Percentiles rank a stretch among this genome's conserved stretches.
phyloP scores from a whole-genome alignment of 202 grass and related monocot species.

The Thinopyrum obtusiflorum region DNA sequence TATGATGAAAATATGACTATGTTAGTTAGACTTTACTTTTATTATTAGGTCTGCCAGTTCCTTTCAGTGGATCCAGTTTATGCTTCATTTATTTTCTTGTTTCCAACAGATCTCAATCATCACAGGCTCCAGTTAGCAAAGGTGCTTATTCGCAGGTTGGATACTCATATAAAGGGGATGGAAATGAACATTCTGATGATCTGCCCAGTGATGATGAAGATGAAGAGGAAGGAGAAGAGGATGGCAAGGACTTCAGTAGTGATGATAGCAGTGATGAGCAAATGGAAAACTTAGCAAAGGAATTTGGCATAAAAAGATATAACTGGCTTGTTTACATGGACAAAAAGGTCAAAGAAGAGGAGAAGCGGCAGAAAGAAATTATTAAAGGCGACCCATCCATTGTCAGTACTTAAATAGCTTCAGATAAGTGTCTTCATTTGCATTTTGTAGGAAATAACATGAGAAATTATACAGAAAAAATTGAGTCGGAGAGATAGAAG shows the following conservation, averaged over 20 bases:
- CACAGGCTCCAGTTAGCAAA: constrained; percentile 74
- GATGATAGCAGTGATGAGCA: constrained; percentile 92
- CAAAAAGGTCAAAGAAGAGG: constrained; percentile 94
- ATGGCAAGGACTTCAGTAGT: constrained; percentile 89
- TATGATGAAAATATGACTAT: neutral
- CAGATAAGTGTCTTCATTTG: constrained; percentile 13
- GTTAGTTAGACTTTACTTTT: constrained; percentile 21
- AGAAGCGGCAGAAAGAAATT: constrained; percentile 87
- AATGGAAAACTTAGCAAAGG: constrained; percentile 95
- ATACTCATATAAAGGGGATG: constrained; percentile 84
- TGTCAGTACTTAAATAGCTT: constrained; percentile 51
- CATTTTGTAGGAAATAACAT: constrained; percentile 28
- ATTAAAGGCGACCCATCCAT: constrained; percentile 94
- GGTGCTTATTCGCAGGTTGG: constrained; percentile 94
- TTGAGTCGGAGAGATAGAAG: constrained; percentile 95
- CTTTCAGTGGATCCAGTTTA: neutral
- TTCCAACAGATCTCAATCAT: constrained; percentile 55
- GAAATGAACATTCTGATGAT: constrained; percentile 66
- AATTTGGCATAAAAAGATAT: constrained; percentile 95
- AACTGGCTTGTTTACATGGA: constrained; percentile 98
- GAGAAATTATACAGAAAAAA: constrained; percentile 68
- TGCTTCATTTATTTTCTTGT: neutral
- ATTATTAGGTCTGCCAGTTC: neutral
- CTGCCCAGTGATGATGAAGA: constrained; percentile 74
- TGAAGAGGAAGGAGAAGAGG: constrained; percentile 74